Evolutionary conservation across 2,329 filamentous ascomycete species (phyloP), one percentile per base, ranked within the genome.

Genomic region (Ceratocystis eucalypticola): DNA sequence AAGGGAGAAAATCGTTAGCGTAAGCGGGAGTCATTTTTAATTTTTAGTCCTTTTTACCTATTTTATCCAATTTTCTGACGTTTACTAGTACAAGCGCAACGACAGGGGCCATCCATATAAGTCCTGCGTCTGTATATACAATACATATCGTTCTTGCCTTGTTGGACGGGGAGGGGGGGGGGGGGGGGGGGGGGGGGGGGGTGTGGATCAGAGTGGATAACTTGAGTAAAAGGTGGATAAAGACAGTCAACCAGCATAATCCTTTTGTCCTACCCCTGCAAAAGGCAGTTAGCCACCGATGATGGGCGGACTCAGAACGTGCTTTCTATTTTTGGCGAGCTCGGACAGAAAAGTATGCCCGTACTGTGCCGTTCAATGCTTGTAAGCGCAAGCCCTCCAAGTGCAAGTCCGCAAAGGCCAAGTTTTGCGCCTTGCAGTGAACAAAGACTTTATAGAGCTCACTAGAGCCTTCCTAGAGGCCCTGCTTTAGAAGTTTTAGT

Each of bases 281-380:
- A 7, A 7, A 4, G n/a, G 25, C 3, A 30, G 28, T 37, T 59
- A 7, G 15, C 55, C 55, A 59, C 25, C 28, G n/a, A 59, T 17
- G 28, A 59, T 28, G 6, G 55, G 12, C 15, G 8, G 10, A 20
- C 55, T 8, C 12, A 59, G n/a, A 59, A 59, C 55, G 55, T 59
- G 28, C 53, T 20, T 59, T 30, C 55, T 59, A 59, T 59, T 59
- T 59, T 59, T 59, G 17, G 55, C 28, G 12, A 37, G 55, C 55
- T 59, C 15, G 25, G 55, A 37, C 30, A 37, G 12, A 59, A 59
- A 59, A 59, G 55, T 59, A 59, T 59, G n/a, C 25, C 28, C 55
- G 55, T 59, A 33, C 55, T 59, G 55, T 37, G 55, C 55, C 55
- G 55, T 59, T 1, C 55, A 59, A 59, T 59, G 55, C 55, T 37